Conservation (phyloP, 129 eudicot species). For the Scalesia atractyloides region DNA sequence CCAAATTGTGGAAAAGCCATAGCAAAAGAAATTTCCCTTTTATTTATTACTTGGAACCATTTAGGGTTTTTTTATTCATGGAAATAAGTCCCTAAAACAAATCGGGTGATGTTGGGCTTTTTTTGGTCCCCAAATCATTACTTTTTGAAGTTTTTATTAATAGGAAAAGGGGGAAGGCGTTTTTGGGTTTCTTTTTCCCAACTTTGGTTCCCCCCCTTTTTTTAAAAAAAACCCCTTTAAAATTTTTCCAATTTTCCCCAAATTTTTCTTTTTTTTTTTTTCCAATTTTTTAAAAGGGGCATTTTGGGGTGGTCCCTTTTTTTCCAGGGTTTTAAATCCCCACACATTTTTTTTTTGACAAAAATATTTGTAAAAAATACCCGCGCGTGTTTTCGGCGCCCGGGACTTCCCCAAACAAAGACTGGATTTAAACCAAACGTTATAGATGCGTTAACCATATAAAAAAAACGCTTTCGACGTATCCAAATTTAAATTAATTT, state of each 20-base stretch:
- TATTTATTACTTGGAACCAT: constrained; percentile 93
- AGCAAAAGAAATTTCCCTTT: constrained; percentile 51
- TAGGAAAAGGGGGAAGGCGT: constrained; percentile 98
- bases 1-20: constrained; percentile 70
- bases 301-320: constrained; percentile 98
- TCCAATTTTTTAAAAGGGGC: too few species aligned
- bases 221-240: too few species aligned
- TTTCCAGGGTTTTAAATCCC: constrained; percentile 71
- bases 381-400: too few species aligned
- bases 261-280: too few species aligned
- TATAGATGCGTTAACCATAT: too few species aligned
- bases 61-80: constrained; percentile 64
- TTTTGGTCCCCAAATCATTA: constrained; percentile 21
- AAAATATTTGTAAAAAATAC: too few species aligned
- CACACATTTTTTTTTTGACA: not conserved
- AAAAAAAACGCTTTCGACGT: too few species aligned
- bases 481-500: too few species aligned
- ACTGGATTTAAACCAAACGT: too few species aligned
- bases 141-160: constrained; percentile 25
- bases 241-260: too few species aligned
- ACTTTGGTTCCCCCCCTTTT: too few species aligned
- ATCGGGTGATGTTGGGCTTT: not conserved
- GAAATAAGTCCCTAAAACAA: not conserved
- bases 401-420: too few species aligned
- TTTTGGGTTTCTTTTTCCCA: constrained; percentile 97